Conservation (phyloP, 2,329 filamentous ascomycete species). For the Camillea tinctor region DNA sequence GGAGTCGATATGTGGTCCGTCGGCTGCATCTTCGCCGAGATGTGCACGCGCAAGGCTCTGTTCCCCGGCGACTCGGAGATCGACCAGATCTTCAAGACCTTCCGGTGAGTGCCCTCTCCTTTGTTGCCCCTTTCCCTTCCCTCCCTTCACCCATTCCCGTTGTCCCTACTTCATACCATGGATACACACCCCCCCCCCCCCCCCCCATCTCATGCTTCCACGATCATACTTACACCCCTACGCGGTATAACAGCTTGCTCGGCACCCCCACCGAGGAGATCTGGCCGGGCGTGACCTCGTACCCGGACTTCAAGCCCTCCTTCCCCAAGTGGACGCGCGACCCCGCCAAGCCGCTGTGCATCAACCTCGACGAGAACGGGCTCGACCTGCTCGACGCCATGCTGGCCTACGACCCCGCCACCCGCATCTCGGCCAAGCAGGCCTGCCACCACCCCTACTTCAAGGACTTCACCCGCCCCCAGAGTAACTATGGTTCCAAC, state of each 20-base stretch:
- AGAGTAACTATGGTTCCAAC: slow-evolving; percentile 18
- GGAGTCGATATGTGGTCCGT: slow-evolving; percentile 96
- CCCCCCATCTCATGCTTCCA: too few species aligned
- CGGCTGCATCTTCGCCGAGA: slow-evolving; percentile 92
- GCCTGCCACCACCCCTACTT: slow-evolving; percentile 86
- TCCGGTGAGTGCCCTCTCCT: slow-evolving; percentile 59
- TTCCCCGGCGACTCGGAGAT: slow-evolving; percentile 93
- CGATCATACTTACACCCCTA: too few species aligned
- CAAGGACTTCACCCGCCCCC: slow-evolving; percentile 34
- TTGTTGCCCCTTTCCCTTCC: too few species aligned
- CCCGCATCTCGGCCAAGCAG: slow-evolving; percentile 85
- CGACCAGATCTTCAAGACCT: slow-evolving; percentile 93
- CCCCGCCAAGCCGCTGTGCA: slow-evolving; percentile 62
- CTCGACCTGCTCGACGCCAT: slow-evolving; percentile 67
- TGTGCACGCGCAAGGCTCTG: slow-evolving; percentile 90
- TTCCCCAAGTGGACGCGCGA: slow-evolving; percentile 90
- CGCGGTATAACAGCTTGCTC: slow-evolving; percentile 53
- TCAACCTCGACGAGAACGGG: slow-evolving; percentile 69
- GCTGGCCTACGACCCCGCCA: slow-evolving; percentile 83
- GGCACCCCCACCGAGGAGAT: slow-evolving; percentile 79
- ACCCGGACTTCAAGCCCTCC: slow-evolving; percentile 88
- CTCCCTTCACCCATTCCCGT: too few species aligned
- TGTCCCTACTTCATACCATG: too few species aligned
- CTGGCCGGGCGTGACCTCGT: slow-evolving; percentile 92
- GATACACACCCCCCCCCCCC: too few species aligned